Percentiles rank a stretch among this genome's conserved stretches.
phyloP scores from a whole-genome alignment of 345 rosid genomes.

The Carallia brachiata region DNA sequence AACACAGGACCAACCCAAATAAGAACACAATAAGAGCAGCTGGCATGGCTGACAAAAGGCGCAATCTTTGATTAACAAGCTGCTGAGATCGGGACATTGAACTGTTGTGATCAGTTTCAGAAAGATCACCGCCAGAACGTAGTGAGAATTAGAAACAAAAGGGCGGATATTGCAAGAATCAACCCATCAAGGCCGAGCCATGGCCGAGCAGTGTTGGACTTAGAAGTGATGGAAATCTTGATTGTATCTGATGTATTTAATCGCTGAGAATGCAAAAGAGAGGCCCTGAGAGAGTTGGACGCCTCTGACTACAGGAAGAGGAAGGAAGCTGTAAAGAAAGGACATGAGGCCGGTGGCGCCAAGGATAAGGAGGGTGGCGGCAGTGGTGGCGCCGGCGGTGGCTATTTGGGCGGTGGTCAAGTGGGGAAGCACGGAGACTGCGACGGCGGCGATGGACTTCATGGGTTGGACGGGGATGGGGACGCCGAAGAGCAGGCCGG shows the following conservation, averaged over 20 bases:
- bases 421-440: conserved; percentile 1
- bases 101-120: background rate
- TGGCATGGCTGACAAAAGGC: conserved; percentile 53
- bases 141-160: conserved; percentile 53
- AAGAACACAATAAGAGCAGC: conserved; percentile 62
- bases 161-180: conserved; percentile 48
- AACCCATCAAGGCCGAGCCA: conserved; percentile 84
- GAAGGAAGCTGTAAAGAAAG: conserved; percentile 54
- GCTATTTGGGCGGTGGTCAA: conserved; percentile 5
- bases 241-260: conserved; percentile 66
- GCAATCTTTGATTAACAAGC: conserved; percentile 33
- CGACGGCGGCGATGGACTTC: conserved; percentile 10
- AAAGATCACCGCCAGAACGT: conserved; percentile 51
- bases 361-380: conserved; percentile 5
- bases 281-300: conserved; percentile 92
- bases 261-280: conserved; percentile 75
- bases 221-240: conserved; percentile 56
- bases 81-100: conserved; percentile 3
- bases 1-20: conserved; percentile 54
- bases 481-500: background rate
- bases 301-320: conserved; percentile 82
- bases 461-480: conserved; percentile 9
- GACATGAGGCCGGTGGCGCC: background rate
- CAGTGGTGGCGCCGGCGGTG: background rate
- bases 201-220: conserved; percentile 48